Evolutionary conservation across 495 filamentous ascomycete species (phyloP).

Genomic region (Aspergillus diversus): DNA sequence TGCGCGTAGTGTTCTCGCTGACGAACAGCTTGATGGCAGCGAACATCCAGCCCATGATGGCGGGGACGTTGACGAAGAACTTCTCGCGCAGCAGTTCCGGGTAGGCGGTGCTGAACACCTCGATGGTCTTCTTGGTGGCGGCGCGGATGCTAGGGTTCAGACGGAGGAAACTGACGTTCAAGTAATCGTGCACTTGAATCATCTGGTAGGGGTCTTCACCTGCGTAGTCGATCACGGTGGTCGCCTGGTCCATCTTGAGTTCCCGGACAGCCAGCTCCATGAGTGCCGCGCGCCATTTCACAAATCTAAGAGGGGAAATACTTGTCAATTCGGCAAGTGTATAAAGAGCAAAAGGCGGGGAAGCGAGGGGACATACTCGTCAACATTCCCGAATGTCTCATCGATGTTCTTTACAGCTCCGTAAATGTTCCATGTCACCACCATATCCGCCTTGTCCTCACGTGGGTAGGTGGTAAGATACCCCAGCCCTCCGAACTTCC

Average conservation of each 20-base stretch:
- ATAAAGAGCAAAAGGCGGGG: background rate
- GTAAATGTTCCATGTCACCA: conserved; percentile 85
- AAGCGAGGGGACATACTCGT: conserved; percentile 65
- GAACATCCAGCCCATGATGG: conserved; percentile 88
- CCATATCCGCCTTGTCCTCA: conserved; percentile 45
- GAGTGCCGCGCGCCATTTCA: conserved; percentile 82
- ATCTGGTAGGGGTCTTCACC: conserved; percentile 82
- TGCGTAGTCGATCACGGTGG: conserved; percentile 71
- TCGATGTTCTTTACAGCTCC: conserved; percentile 73
- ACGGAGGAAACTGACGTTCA: conserved; percentile 78
- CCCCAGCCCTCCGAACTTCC: conserved; percentile 53
- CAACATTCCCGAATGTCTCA: conserved; percentile 73
- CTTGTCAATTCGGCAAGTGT: background rate
- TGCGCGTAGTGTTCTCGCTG: conserved; percentile 77
- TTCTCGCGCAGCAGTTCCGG: conserved; percentile 87
- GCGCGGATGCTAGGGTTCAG: conserved; percentile 68
- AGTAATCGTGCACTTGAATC: conserved; percentile 89
- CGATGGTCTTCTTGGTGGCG: conserved; percentile 76
- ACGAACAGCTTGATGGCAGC: conserved; percentile 77
- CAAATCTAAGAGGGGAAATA: conserved; percentile 56
- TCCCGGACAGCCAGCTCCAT: conserved; percentile 81
- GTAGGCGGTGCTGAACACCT: conserved; percentile 75
- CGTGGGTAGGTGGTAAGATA: conserved; percentile 53
- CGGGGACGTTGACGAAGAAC: conserved; percentile 90
- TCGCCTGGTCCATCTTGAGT: conserved; percentile 67